These are phyloP conservation scores for Croton setiger DNA, from an alignment of 441 rosid genomes.

Conservation along the genomic window DNA sequence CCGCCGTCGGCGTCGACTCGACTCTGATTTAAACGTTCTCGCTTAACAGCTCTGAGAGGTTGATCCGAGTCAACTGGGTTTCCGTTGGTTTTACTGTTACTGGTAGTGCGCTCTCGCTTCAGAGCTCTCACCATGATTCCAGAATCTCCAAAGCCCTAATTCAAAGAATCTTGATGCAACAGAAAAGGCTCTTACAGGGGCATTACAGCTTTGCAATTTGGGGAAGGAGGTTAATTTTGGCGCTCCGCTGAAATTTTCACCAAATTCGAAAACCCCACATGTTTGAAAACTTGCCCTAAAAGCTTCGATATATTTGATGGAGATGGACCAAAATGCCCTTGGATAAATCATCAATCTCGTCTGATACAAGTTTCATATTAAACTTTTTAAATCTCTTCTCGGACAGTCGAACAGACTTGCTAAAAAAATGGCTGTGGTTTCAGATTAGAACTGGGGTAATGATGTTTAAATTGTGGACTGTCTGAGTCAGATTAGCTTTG, in stretches of 20 bases:
- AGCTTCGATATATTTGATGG: too few relatives aligned
- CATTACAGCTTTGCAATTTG: neutral
- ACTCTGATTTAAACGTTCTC: conserved; percentile 12
- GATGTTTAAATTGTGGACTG: too few relatives aligned
- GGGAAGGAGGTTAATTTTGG: neutral
- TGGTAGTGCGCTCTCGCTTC: conserved; percentile 11
- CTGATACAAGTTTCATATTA: too few relatives aligned
- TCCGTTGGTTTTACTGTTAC: neutral
- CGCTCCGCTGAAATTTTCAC: neutral
- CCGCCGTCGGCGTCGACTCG: neutral
- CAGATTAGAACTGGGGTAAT: too few relatives aligned
- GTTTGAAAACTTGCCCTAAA: too few relatives aligned
- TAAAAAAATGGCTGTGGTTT: too few relatives aligned
- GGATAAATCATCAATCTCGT: too few relatives aligned
- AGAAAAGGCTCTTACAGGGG: neutral
- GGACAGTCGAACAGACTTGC: too few relatives aligned
- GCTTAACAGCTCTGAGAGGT: conserved; percentile 19
- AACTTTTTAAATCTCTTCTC: too few relatives aligned
- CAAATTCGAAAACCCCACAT: neutral
- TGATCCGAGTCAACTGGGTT: conserved; percentile 4
- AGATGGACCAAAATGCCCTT: too few relatives aligned
- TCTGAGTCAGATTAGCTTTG: too few relatives aligned
- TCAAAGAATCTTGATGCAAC: neutral
- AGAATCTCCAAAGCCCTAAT: neutral
- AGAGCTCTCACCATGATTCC: conserved; percentile 12